Percentiles rank a stretch among this genome's conserved stretches.
phyloP scores from a whole-genome alignment of 2,329 filamentous ascomycete species.

The Penicillium occitanis region DNA sequence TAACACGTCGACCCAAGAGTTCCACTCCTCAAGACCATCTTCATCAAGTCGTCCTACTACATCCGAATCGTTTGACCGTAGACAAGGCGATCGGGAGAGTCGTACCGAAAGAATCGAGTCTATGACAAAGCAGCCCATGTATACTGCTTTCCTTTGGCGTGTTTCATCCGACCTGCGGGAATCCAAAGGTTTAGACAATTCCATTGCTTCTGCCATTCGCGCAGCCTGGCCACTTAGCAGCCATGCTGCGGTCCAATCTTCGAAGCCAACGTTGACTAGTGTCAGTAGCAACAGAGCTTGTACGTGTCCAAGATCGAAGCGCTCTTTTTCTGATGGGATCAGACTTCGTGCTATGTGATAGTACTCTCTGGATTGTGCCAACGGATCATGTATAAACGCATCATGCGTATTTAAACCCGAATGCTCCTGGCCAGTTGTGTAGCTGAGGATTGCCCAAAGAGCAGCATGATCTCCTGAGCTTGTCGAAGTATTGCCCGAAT shows the following conservation, averaged over 20 bases:
- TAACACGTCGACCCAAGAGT: slow-evolving; percentile 62
- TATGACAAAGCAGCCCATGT: slow-evolving; percentile 55
- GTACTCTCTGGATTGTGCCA: slow-evolving; percentile 35
- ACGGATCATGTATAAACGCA: slow-evolving; percentile 18
- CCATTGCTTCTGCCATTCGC: slow-evolving; percentile 47
- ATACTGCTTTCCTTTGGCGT: slow-evolving; percentile 44
- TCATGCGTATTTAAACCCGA: slow-evolving; percentile 17
- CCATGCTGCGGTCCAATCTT: slow-evolving; percentile 54
- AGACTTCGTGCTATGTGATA: slow-evolving; percentile 38
- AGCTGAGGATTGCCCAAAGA: slow-evolving; percentile 47
- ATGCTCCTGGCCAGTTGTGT: slow-evolving; percentile 39
- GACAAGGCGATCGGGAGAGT: slow-evolving; percentile 47
- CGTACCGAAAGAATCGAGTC: slow-evolving; percentile 54
- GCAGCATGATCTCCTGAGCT: slow-evolving; percentile 45
- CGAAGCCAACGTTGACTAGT: slow-evolving; percentile 51
- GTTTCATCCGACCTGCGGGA: slow-evolving; percentile 33
- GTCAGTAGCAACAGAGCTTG: slow-evolving; percentile 49
- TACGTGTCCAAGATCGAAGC: slow-evolving; percentile 44
- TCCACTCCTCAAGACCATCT: slow-evolving; percentile 72
- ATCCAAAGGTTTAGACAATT: slow-evolving; percentile 31
- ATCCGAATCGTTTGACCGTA: slow-evolving; percentile 50
- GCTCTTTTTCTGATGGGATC: slow-evolving; percentile 42
- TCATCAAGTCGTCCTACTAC: slow-evolving; percentile 56
- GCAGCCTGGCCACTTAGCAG: slow-evolving; percentile 54
- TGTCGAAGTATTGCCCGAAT: slow-evolving; percentile 31